Conservation (phyloP, 139 green algal species). For the Yamagishiella unicocca region DNA sequence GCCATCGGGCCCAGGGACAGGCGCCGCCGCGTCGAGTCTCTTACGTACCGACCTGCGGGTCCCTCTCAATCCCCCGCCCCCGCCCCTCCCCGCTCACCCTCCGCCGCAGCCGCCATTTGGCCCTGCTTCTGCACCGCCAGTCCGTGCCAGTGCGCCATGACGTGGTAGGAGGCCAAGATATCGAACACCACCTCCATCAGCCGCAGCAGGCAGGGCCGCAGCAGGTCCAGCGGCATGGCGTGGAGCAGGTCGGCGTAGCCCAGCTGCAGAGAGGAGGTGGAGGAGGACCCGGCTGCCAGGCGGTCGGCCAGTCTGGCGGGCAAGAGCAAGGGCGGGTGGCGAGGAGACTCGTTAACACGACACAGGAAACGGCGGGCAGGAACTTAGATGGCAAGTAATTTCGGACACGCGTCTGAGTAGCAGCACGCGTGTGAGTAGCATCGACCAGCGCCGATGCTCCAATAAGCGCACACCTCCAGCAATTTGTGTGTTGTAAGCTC, state of each 20-base stretch:
- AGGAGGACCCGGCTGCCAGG: constrained; percentile 31
- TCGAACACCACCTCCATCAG: constrained; percentile 66
- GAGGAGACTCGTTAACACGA: too few relatives aligned
- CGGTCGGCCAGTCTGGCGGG: constrained; percentile 28
- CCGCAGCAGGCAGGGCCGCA: constrained; percentile 65
- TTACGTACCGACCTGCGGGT: too few relatives aligned
- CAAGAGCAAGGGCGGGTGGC: background rate
- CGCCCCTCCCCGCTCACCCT: background rate
- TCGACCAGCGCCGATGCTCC: too few relatives aligned
- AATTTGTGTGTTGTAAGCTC: too few relatives aligned
- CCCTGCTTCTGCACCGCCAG: constrained; percentile 48
- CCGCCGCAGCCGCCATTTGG: constrained; percentile 21
- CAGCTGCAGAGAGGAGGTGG: constrained; percentile 45
- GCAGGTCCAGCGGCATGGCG: constrained; percentile 57
- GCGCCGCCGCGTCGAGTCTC: too few relatives aligned
- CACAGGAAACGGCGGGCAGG: too few relatives aligned
- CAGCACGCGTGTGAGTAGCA: too few relatives aligned
- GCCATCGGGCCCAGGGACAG: too few relatives aligned
- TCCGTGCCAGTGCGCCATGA: constrained; percentile 62
- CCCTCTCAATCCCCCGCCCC: background rate
- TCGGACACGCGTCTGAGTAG: too few relatives aligned
- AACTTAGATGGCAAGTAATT: too few relatives aligned
- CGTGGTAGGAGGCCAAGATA: constrained; percentile 63
- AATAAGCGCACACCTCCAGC: too few relatives aligned
- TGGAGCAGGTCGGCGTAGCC: constrained; percentile 62